These are phyloP conservation scores for Zalaria obscura DNA, from an alignment of 2,329 filamentous ascomycete genomes.

Conservation along the genomic window DNA sequence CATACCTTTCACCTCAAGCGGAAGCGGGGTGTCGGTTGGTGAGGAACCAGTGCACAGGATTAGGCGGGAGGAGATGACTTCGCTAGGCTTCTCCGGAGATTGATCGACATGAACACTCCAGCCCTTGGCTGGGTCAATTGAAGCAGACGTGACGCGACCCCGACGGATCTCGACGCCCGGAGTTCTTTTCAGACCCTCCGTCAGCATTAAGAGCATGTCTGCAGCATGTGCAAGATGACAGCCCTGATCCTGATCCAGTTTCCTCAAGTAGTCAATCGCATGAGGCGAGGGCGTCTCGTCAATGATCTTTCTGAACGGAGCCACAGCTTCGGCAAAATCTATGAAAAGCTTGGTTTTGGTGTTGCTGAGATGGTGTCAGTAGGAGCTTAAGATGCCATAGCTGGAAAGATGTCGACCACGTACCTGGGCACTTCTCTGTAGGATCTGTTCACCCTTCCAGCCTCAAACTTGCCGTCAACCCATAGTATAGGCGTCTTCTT, in stretches of 20 bases:
- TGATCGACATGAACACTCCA: slow-evolving; percentile 23
- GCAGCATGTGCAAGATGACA: slow-evolving; percentile 44
- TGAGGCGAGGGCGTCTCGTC: slow-evolving; percentile 35
- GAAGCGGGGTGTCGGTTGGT: slow-evolving; percentile 31
- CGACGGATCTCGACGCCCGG: slow-evolving; percentile 25
- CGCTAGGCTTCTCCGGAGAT: slow-evolving; percentile 8
- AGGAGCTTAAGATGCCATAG: slow-evolving; percentile 5
- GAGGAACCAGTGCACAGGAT: slow-evolving; percentile 46
- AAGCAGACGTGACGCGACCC: slow-evolving; percentile 25
- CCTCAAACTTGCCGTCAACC: slow-evolving; percentile 44
- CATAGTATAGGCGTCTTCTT: slow-evolving; percentile 39
- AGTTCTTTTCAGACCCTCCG: slow-evolving; percentile 28
- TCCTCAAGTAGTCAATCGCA: slow-evolving; percentile 38
- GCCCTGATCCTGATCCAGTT: slow-evolving; percentile 41
- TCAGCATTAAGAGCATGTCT: slow-evolving; percentile 37
- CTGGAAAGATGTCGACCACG: background rate
- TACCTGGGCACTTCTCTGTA: slow-evolving; percentile 47
- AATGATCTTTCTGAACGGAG: slow-evolving; percentile 38
- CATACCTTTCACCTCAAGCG: slow-evolving; percentile 24
- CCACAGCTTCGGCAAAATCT: slow-evolving; percentile 39
- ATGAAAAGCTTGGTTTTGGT: slow-evolving; percentile 48
- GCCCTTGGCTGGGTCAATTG: slow-evolving; percentile 22
- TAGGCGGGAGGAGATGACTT: slow-evolving; percentile 27
- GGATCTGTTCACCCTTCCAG: slow-evolving; percentile 24
- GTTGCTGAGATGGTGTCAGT: slow-evolving; percentile 28